Conservation (phyloP, 2,329 filamentous ascomycete genomes). For the Penicillium sp. region DNA sequence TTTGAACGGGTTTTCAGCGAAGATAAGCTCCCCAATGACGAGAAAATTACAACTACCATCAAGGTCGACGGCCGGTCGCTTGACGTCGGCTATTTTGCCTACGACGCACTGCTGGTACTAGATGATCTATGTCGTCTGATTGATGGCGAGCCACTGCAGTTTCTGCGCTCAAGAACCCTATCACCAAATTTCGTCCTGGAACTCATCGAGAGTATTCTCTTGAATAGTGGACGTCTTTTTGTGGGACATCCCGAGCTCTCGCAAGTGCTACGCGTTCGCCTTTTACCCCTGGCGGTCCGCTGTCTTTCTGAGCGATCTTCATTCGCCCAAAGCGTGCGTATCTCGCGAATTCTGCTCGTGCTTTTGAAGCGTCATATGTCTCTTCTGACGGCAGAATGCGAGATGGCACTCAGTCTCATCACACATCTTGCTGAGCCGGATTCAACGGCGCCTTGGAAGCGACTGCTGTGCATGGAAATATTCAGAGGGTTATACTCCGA, state of each 20-base stretch:
- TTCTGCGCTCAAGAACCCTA: constrained; percentile 75
- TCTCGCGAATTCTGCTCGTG: constrained; percentile 80
- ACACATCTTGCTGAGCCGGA: constrained; percentile 90
- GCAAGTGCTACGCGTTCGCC: constrained; percentile 70
- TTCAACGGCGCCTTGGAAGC: constrained; percentile 74
- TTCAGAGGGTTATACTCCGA: constrained; percentile 85
- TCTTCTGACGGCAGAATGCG: constrained; percentile 75
- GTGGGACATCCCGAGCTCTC: constrained; percentile 76
- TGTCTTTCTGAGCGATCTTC: constrained; percentile 74
- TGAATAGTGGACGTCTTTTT: constrained; percentile 82
- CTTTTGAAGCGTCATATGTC: constrained; percentile 76
- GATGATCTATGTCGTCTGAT: constrained; percentile 87
- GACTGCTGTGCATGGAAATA: constrained; percentile 86
- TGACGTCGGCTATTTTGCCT: constrained; percentile 70
- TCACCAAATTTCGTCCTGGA: constrained; percentile 85
- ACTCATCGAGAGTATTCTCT: constrained; percentile 85
- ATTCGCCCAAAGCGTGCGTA: constrained; percentile 79
- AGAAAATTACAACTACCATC: constrained; percentile 64
- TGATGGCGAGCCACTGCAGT: constrained; percentile 79
- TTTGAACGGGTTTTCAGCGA: constrained; percentile 88
- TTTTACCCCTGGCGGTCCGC: constrained; percentile 81
- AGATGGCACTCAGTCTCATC: constrained; percentile 76
- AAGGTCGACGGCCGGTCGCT: constrained; percentile 65
- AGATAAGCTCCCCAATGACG: constrained; percentile 60
- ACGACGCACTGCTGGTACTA: constrained; percentile 85